A percentile compares a stretch with the other conserved stretches of the same genome.
Conservation (phyloP, 768 basidiomycete species). For the Porpolomopsis calyptriformis region DNA sequence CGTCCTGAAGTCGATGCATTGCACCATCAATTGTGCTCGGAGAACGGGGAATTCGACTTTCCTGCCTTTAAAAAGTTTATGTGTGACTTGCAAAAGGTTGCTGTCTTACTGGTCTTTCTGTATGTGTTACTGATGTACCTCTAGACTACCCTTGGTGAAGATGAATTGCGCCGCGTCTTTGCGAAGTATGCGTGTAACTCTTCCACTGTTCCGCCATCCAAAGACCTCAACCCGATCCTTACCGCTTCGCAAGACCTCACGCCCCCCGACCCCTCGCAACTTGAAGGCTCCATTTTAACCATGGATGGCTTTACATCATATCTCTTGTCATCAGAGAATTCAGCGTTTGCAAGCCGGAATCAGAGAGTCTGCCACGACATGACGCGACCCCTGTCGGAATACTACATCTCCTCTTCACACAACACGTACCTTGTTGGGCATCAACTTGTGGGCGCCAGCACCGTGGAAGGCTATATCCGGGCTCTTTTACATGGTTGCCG, state of each 20-base stretch:
- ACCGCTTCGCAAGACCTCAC: too few relatives aligned
- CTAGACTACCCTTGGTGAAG: conserved; percentile 26
- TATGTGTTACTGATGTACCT: background rate
- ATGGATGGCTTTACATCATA: conserved; percentile 66
- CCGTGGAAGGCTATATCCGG: conserved; percentile 79
- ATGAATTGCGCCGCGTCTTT: conserved; percentile 27
- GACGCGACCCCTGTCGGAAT: conserved; percentile 79
- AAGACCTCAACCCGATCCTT: background rate
- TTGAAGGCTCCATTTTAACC: conserved; percentile 10
- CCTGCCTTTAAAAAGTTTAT: conserved; percentile 36
- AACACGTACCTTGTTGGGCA: conserved; percentile 80
- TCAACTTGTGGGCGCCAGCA: conserved; percentile 69
- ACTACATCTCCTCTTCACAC: conserved; percentile 85
- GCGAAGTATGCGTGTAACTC: conserved; percentile 21
- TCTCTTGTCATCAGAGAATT: conserved; percentile 71
- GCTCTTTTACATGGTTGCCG: conserved; percentile 82
- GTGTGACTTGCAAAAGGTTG: conserved; percentile 33
- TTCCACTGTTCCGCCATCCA: conserved; percentile 2
- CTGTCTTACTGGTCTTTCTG: background rate
- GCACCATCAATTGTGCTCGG: conserved; percentile 31
- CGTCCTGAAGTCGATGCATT: conserved; percentile 72
- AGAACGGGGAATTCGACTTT: conserved; percentile 29
- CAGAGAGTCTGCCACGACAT: conserved; percentile 64
- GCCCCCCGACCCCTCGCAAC: too few relatives aligned
- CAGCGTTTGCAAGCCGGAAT: conserved; percentile 34